Base-by-base conservation (phyloP, 495 filamentous ascomycete species). In the Neurospora sp. region DNA sequence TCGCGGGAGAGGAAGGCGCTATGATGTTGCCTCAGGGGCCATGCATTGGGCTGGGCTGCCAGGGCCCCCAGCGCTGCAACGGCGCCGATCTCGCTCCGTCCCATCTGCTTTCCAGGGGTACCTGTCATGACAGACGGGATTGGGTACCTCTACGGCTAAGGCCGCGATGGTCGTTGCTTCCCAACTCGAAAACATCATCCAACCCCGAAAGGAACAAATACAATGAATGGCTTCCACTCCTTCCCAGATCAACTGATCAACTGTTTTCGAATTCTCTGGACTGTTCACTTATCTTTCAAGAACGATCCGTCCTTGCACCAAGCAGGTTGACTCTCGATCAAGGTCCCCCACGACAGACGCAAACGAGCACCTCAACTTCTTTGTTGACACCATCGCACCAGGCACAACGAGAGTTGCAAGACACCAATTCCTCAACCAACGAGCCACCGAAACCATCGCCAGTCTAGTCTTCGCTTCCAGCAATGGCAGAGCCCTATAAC, bases 401-500 rank as follows among this genome's bases (percentile, higher is more conserved):
- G 27, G 27, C 27, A 17, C 10, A 17, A 31, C 53, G 6, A 16
- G 1, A 65, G 27, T 17, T 14, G 3, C 14, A 8, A 35, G 12
- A 35, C 12, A 17, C 31, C 27, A 3, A 2, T 3, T 53, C 2
- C 10, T 6, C 0, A 2, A 14, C 0, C 6, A 8, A 17, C 5
- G 14, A 61, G 27, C 22, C 0, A 8, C 53, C 10, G 1, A 35
- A 14, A 31, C 5, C 10, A 16, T 31, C 45, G 22, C 4, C 48
- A 27, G 10, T 59, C 4, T 1, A 14, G 14, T 3, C 6, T 65
- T 35, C 4, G 48, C 4, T 59, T 17, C 3, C 8, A 27, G 1
- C 42, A 65, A 86, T 86, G 84, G 83, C 84, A 69, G 83, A 86
- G 76, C 84, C 84, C 42, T 82, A 79, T 40, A 86, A 86, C 73